Evolutionary conservation across 345 rosid species (phyloP).

Genomic region (Pugionium dolabratum): DNA sequence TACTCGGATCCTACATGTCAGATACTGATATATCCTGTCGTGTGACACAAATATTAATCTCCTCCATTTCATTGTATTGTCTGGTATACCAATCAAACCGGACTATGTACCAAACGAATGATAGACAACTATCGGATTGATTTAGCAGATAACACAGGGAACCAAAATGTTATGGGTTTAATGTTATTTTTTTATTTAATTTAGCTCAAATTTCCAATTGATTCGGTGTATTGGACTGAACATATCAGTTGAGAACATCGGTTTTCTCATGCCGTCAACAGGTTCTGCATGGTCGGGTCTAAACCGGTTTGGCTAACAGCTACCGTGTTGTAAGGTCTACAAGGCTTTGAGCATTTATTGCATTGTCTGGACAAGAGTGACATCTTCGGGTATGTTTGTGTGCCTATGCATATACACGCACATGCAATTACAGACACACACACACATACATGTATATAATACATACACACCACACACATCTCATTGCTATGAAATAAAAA

Average conservation of each 20-base stretch:
- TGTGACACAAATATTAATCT: neutral
- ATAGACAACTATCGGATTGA: neutral
- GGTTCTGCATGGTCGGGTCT: neutral
- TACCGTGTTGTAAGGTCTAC: neutral
- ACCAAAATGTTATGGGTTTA: neutral
- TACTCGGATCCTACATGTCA: constrained; percentile 9
- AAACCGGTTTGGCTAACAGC: constrained; percentile 3
- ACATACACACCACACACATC: constrained; percentile 26
- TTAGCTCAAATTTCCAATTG: neutral
- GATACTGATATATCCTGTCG: constrained; percentile 1
- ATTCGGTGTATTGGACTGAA: neutral
- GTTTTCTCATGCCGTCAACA: neutral
- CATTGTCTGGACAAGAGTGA: constrained; percentile 15
- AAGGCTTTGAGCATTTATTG: constrained; percentile 25
- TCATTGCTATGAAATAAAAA: neutral
- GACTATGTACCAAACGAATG: constrained; percentile 17
- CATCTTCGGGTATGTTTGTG: constrained; percentile 21
- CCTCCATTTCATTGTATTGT: constrained; percentile 6
- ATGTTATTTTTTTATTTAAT: no score
- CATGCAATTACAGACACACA: constrained; percentile 10
- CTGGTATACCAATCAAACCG: constrained; percentile 11
- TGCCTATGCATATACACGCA: constrained; percentile 21
- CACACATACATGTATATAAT: constrained; percentile 1
- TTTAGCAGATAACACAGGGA: neutral
- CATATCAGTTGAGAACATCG: neutral